These are phyloP conservation scores for Termitomyces sp. DNA, from an alignment of 768 basidiomycete species.

Conservation along the genomic window DNA sequence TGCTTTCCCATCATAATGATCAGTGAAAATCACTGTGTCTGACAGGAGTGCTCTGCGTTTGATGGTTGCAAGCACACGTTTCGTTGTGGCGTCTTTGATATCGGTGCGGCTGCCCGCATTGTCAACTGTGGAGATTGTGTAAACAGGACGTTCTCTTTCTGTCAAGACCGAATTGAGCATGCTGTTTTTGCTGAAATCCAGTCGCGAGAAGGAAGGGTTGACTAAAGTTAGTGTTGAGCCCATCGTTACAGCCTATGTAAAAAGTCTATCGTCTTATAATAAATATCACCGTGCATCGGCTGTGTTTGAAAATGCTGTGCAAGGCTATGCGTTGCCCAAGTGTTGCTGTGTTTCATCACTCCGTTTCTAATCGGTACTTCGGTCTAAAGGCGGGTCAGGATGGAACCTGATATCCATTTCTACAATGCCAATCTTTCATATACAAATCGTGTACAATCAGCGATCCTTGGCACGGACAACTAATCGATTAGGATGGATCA, in stretches of 20 bases:
- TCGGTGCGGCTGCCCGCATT: conserved; percentile 14
- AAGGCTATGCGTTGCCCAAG: no score
- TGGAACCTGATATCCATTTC: no score
- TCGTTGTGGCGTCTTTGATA: conserved; percentile 17
- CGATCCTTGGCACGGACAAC: no score
- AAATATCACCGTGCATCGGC: no score
- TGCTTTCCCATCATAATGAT: conserved; percentile 13
- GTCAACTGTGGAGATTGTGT: conserved; percentile 18
- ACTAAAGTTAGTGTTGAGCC: conserved; percentile 12
- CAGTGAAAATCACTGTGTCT: conserved; percentile 21
- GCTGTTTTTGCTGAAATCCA: conserved; percentile 20
- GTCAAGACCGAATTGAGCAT: conserved; percentile 16
- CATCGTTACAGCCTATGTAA: neutral
- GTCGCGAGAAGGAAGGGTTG: conserved; percentile 7
- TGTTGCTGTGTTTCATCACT: no score
- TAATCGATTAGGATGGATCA: neutral
- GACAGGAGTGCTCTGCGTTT: conserved; percentile 14
- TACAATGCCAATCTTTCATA: no score
- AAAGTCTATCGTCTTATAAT: neutral
- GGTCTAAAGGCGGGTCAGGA: no score
- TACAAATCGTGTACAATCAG: no score
- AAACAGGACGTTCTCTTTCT: conserved; percentile 15
- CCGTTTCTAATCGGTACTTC: no score
- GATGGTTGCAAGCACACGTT: conserved; percentile 16
- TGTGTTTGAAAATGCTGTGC: no score